Evolutionary conservation across 2,329 filamentous ascomycete species (phyloP).

Genomic region (Pseudopithomyces chartarum): DNA sequence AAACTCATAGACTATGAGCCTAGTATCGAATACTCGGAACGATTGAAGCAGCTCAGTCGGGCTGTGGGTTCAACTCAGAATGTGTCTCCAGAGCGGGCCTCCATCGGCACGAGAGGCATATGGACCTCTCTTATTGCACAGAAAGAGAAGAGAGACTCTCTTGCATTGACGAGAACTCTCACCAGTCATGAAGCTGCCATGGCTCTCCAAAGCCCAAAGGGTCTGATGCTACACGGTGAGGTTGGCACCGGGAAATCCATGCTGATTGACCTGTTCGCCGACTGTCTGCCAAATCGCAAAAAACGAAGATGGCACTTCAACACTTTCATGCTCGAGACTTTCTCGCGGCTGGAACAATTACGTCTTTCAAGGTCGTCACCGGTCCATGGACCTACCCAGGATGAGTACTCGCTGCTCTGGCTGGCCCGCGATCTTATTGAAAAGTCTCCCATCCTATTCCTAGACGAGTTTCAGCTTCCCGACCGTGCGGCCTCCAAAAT

Average conservation of each 20-base stretch:
- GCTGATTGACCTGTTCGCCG: slow-evolving; percentile 81
- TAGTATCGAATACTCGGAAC: slow-evolving; percentile 68
- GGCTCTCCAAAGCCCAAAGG: slow-evolving; percentile 72
- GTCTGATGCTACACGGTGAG: slow-evolving; percentile 78
- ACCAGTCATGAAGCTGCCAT: slow-evolving; percentile 74
- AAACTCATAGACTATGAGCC: slow-evolving; percentile 80
- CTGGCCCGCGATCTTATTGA: slow-evolving; percentile 77
- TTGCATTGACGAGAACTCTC: slow-evolving; percentile 71
- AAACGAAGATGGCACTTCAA: slow-evolving; percentile 84
- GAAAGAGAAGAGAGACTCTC: slow-evolving; percentile 57
- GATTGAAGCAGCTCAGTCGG: slow-evolving; percentile 64
- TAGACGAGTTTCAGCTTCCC: slow-evolving; percentile 84
- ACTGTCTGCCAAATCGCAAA: slow-evolving; percentile 72
- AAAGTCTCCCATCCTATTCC: slow-evolving; percentile 75
- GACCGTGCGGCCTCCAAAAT: slow-evolving; percentile 80
- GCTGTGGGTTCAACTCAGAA: slow-evolving; percentile 40
- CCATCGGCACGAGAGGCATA: slow-evolving; percentile 50
- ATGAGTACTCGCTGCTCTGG: slow-evolving; percentile 73
- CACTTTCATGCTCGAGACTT: slow-evolving; percentile 80
- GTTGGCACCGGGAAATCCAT: slow-evolving; percentile 85
- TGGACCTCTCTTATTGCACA: slow-evolving; percentile 61
- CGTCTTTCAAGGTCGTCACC: slow-evolving; percentile 48
- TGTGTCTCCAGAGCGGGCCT: slow-evolving; percentile 20
- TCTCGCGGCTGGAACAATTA: slow-evolving; percentile 72
- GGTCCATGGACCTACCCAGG: slow-evolving; percentile 30